A percentile compares a stretch with the other conserved stretches of the same genome.
These are phyloP conservation scores for Amoeboaphelidium occidentale DNA, from an alignment of 371 early-diverging fungal genomes.

Conservation along the genomic window DNA sequence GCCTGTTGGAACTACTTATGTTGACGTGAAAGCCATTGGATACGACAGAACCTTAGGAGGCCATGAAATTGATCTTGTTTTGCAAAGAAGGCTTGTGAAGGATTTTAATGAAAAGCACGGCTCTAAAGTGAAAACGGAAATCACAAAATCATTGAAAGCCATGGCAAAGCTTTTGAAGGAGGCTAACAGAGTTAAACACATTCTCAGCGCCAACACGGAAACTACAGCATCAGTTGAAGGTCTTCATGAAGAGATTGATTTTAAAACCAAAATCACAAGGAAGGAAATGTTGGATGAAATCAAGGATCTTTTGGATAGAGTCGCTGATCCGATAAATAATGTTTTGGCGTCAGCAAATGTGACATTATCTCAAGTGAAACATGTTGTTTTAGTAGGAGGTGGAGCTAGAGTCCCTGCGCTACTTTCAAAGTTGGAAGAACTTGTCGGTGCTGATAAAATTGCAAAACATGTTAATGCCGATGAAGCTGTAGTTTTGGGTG, in stretches of 20 bases:
- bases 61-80: constrained; percentile 46
- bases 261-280: constrained; percentile 46
- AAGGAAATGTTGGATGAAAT: constrained; percentile 38
- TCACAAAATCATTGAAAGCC: constrained; percentile 34
- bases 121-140: constrained; percentile 12
- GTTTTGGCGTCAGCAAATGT: constrained; percentile 38
- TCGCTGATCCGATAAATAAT: constrained; percentile 36
- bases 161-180: constrained; percentile 71
- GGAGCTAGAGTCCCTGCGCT: constrained; percentile 66
- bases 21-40: constrained; percentile 55
- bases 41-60: constrained; percentile 73
- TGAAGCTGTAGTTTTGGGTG: constrained; percentile 85
- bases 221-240: constrained; percentile 64
- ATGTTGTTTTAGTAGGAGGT: constrained; percentile 84
- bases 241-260: constrained; percentile 61
- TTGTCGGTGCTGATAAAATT: constrained; percentile 59
- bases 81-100: constrained; percentile 45
- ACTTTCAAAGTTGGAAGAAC: constrained; percentile 32
- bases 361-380: constrained; percentile 39
- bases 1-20: constrained; percentile 28
- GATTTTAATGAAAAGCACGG: constrained; percentile 28
- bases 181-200: constrained; percentile 78
- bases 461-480: constrained; percentile 82
- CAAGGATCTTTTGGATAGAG: constrained; percentile 38
- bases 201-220: constrained; percentile 77